Evolutionary conservation across 1,284 basidiomycete genomes (phyloP).

Genomic region (Fomitiporia mediterranea): DNA sequence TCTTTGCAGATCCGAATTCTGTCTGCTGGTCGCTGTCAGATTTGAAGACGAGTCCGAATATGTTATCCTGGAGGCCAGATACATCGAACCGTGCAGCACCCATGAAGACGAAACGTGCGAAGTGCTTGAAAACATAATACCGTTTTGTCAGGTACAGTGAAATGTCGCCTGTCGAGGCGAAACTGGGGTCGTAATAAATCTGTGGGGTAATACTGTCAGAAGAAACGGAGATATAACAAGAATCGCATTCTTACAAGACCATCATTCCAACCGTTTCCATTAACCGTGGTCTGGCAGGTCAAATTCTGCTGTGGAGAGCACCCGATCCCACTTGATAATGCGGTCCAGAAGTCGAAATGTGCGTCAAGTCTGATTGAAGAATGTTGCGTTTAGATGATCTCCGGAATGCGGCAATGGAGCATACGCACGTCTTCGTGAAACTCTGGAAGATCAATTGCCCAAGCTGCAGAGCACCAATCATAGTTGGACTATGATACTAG

Average conservation of each 20-base stretch:
- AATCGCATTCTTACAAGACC: constrained; percentile 13
- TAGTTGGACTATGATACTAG: constrained; percentile 21
- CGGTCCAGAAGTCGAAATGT: constrained; percentile 30
- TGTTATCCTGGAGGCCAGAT: constrained; percentile 12
- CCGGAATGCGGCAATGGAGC: background rate
- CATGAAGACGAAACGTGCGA: constrained; percentile 21
- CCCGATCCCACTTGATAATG: constrained; percentile 27
- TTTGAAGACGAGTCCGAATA: constrained; percentile 23
- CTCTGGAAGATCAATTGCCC: constrained; percentile 26
- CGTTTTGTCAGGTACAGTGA: constrained; percentile 24
- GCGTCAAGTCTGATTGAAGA: constrained; percentile 20
- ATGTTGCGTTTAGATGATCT: background rate
- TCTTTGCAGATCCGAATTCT: constrained; percentile 1
- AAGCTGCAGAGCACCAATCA: constrained; percentile 28
- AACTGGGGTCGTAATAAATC: constrained; percentile 25
- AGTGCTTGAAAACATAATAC: constrained; percentile 24
- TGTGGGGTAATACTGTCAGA: constrained; percentile 7
- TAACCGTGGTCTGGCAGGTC: constrained; percentile 19
- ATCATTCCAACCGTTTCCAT: constrained; percentile 25
- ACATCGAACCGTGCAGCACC: constrained; percentile 22
- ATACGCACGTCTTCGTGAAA: constrained; percentile 24
- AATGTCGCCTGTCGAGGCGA: constrained; percentile 22
- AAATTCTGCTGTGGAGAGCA: constrained; percentile 23
- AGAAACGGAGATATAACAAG: background rate
- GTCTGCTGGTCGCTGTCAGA: constrained; percentile 2